A percentile compares a stretch with the other conserved stretches of the same genome.
Evolutionary conservation across 2,329 filamentous ascomycete genomes (phyloP).

Genomic region (Fusarium caatingaense): DNA sequence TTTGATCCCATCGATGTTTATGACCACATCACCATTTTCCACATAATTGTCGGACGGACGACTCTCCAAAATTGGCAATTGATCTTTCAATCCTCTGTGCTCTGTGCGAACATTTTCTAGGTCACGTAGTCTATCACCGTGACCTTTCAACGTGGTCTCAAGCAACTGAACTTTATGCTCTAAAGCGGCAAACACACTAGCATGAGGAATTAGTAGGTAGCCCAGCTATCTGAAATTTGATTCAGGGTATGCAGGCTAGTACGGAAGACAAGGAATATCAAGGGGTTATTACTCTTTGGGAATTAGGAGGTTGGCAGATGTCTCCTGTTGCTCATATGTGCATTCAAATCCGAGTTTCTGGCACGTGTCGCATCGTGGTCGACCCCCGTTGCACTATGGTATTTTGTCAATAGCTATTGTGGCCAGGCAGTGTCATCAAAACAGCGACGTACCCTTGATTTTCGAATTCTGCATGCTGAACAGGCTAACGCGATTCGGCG

Average conservation of each 20-base stretch:
- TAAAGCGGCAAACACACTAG: conserved; percentile 2
- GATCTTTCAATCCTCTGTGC: background rate
- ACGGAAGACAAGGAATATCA: background rate
- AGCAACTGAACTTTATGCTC: conserved; percentile 5
- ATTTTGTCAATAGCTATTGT: background rate
- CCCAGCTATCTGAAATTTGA: background rate
- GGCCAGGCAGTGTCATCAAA: fast-evolving
- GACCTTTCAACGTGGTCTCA: background rate
- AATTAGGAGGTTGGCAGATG: conserved; percentile 5
- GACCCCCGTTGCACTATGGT: background rate
- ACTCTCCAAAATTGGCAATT: background rate
- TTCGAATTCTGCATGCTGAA: conserved; percentile 12
- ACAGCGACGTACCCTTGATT: background rate
- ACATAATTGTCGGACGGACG: background rate
- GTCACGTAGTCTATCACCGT: background rate
- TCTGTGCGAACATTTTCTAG: background rate
- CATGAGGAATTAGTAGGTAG: background rate
- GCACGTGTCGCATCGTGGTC: conserved; percentile 11
- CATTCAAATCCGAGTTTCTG: conserved; percentile 16
- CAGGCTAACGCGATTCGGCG: conserved; percentile 8
- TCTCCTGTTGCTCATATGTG: conserved; percentile 6
- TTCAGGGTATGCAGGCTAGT: background rate
- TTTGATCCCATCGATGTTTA: background rate
- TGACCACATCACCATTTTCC: background rate
- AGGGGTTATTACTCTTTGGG: conserved; percentile 3